phyloP scores from a whole-genome alignment of 208 protist species.

The Trypanosoma avium region DNA sequence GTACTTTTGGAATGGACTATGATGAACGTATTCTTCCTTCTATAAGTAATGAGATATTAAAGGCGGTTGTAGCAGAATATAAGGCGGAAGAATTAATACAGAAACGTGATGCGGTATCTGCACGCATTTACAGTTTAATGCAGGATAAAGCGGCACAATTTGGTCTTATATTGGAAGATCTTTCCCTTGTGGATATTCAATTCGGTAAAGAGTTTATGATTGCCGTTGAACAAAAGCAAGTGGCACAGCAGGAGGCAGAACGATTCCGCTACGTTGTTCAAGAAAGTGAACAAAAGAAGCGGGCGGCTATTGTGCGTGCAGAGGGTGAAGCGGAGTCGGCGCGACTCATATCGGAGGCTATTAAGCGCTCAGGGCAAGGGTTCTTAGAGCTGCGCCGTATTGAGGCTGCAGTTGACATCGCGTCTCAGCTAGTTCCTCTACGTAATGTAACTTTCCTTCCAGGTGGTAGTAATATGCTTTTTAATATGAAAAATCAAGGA shows the following conservation, averaged over 20 bases:
- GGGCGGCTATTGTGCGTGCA: conserved; percentile 92
- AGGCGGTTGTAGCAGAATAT: conserved; percentile 97
- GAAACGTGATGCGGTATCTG: conserved; percentile 94
- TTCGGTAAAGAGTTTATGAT: conserved; percentile 96
- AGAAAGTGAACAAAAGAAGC: conserved; percentile 94
- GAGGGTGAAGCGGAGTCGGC: conserved; percentile 95
- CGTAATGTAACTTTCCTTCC: conserved; percentile 88
- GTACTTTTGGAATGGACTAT: conserved; percentile 92
- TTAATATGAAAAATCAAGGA: conserved; percentile 42
- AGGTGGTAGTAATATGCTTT: conserved; percentile 57
- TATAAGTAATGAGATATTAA: conserved; percentile 95
- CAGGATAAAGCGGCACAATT: conserved; percentile 96
- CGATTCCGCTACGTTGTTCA: conserved; percentile 94
- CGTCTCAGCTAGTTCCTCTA: conserved; percentile 79
- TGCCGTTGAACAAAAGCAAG: conserved; percentile 96
- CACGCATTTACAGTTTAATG: conserved; percentile 92
- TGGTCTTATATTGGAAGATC: conserved; percentile 96
- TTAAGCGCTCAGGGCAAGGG: conserved; percentile 73
- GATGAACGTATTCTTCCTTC: conserved; percentile 98
- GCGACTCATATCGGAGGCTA: conserved; percentile 89
- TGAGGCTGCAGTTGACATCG: conserved; percentile 96
- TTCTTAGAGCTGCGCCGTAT: conserved; percentile 95
- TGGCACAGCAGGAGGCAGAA: conserved; percentile 98
- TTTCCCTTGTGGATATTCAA: conserved; percentile 97
- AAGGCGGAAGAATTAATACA: conserved; percentile 99